Conservation (phyloP, 805 yeast species). For the Candida caryicola region DNA sequence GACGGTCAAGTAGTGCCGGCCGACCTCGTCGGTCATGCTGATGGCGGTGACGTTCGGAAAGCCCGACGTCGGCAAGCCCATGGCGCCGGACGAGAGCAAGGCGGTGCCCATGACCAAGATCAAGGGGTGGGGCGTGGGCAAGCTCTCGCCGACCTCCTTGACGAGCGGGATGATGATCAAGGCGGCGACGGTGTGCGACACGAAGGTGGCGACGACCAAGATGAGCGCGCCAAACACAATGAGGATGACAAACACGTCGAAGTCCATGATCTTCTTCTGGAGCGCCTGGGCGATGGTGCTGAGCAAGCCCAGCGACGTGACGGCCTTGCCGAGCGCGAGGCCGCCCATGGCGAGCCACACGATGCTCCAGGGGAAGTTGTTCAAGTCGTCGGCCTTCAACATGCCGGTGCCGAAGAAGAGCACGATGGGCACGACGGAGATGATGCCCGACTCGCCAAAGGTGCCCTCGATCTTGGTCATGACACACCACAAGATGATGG, state of each 20-base stretch:
- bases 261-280: constrained; percentile 39
- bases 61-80: constrained; percentile 97
- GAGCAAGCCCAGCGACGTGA: constrained; percentile 47
- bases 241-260: constrained; percentile 43
- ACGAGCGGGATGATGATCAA: constrained; percentile 88
- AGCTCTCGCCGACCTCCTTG: constrained; percentile 77
- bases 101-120: constrained; percentile 66
- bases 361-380: constrained; percentile 54
- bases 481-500: constrained; percentile 51
- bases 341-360: constrained; percentile 57
- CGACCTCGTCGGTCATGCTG: constrained; percentile 89
- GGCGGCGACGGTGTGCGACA: constrained; percentile 96
- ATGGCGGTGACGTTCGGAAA: constrained; percentile 98
- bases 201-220: constrained; percentile 85
- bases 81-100: constrained; percentile 84
- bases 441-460: constrained; percentile 50
- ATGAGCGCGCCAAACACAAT: constrained; percentile 69
- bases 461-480: constrained; percentile 39
- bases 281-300: constrained; percentile 45
- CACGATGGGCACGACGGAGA: constrained; percentile 47
- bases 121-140: constrained; percentile 81
- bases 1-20: constrained; percentile 85
- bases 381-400: constrained; percentile 46
- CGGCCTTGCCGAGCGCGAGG: constrained; percentile 51
- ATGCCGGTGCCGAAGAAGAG: constrained; percentile 51